phyloP scores from a whole-genome alignment of 768 basidiomycete species.

The Dacryopinax spathularia region DNA sequence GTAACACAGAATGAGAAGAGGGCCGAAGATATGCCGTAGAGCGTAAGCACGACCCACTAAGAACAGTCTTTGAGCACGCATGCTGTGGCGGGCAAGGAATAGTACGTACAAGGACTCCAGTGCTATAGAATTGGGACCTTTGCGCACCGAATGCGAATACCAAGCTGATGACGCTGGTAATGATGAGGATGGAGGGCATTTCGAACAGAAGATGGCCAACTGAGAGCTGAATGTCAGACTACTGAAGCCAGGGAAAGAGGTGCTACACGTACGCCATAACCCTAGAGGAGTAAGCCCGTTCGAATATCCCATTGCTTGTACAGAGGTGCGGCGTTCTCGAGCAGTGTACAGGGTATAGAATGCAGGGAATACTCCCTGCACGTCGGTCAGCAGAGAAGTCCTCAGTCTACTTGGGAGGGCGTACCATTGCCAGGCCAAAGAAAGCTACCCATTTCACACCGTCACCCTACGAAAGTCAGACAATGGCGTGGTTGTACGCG shows the following conservation, averaged over 20 bases:
- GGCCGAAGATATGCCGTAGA: constrained; percentile 55
- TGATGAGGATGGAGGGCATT: constrained; percentile 40
- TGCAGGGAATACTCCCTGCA: constrained; percentile 60
- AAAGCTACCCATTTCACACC: constrained; percentile 60
- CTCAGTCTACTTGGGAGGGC: constrained; percentile 11
- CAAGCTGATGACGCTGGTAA: constrained; percentile 49
- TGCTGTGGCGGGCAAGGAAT: too few species aligned
- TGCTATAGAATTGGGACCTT: constrained; percentile 50
- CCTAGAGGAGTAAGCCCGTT: constrained; percentile 38
- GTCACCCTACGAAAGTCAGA: constrained; percentile 28
- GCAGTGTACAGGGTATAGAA: constrained; percentile 70
- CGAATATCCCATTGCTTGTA: constrained; percentile 71
- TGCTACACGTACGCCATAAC: background rate
- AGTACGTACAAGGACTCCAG: constrained; percentile 45
- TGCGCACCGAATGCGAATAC: constrained; percentile 35
- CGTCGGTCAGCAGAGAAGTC: constrained; percentile 5
- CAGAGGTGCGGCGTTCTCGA: constrained; percentile 47
- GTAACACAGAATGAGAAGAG: constrained; percentile 57
- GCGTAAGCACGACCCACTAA: constrained; percentile 56
- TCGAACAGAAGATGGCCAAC: constrained; percentile 69
- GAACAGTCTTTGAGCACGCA: background rate
- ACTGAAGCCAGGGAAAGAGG: constrained; percentile 12
- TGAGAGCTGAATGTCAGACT: constrained; percentile 34
- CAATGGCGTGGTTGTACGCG: background rate
- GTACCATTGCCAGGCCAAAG: constrained; percentile 57